phyloP scores from a whole-genome alignment of 2,329 filamentous ascomycete genomes.

The Karstenula rhodostoma region DNA sequence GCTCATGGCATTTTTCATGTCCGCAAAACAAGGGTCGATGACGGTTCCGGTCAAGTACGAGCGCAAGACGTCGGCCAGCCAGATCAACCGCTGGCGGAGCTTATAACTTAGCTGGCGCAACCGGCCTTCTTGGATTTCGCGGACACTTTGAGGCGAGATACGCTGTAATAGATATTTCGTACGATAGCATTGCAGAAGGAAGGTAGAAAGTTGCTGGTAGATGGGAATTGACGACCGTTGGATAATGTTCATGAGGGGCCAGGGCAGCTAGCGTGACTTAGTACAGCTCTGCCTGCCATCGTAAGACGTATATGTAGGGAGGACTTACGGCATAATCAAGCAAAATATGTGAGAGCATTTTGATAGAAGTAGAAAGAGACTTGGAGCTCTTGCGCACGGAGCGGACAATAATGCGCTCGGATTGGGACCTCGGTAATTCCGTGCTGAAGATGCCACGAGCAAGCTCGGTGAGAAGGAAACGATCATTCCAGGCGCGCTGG shows the following conservation, averaged over 20 bases:
- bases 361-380: slow-evolving; percentile 59
- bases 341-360: slow-evolving; percentile 68
- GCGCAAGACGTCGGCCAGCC: slow-evolving; percentile 79
- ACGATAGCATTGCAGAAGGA: slow-evolving; percentile 80
- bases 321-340: slow-evolving; percentile 72
- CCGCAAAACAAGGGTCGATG: slow-evolving; percentile 65
- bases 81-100: slow-evolving; percentile 74
- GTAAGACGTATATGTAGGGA: not conserved
- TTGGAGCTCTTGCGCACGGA: slow-evolving; percentile 57
- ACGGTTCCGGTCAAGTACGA: slow-evolving; percentile 80
- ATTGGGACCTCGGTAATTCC: slow-evolving; percentile 60
- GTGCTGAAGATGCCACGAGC: slow-evolving; percentile 74
- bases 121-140: not conserved
- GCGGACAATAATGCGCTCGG: slow-evolving; percentile 69
- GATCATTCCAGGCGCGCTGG: slow-evolving; percentile 75
- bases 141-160: slow-evolving; percentile 42
- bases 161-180: slow-evolving; percentile 72
- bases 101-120: slow-evolving; percentile 51
- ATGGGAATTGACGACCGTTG: slow-evolving; percentile 67
- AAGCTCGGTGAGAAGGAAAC: slow-evolving; percentile 80
- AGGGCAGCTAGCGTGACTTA: slow-evolving; percentile 52
- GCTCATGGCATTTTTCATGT: slow-evolving; percentile 66
- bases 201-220: slow-evolving; percentile 77
- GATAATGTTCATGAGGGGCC: slow-evolving; percentile 75
- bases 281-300: not conserved